phyloP scores from a whole-genome alignment of 176 grass and related monocot genomes.

The Avena atlantica region DNA sequence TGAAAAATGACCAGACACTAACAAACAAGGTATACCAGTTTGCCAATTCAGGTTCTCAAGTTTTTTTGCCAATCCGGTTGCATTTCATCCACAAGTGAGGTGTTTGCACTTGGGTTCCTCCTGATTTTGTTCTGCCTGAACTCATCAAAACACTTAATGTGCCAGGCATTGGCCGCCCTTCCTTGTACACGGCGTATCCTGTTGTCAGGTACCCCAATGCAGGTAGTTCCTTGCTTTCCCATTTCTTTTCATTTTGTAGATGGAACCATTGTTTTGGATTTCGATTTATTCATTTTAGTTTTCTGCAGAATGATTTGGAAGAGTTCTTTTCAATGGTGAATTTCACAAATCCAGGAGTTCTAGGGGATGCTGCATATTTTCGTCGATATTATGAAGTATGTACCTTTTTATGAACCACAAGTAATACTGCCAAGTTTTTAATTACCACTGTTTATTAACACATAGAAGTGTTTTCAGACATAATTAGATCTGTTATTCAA shows the following conservation, averaged over 20 bases:
- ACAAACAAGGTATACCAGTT: slow-evolving; percentile 77
- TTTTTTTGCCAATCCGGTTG: slow-evolving; percentile 22
- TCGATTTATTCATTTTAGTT: slow-evolving; percentile 37
- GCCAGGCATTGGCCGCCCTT: slow-evolving; percentile 83
- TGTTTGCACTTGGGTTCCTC: slow-evolving; percentile 24
- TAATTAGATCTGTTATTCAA: neutral
- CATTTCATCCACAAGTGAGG: slow-evolving; percentile 1
- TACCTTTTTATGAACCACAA: slow-evolving; percentile 1
- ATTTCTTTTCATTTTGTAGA: slow-evolving; percentile 8
- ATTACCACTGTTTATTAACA: slow-evolving; percentile 10
- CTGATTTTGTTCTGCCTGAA: slow-evolving; percentile 28
- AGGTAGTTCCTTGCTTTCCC: slow-evolving; percentile 59
- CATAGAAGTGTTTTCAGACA: neutral
- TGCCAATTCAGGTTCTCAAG: slow-evolving; percentile 6
- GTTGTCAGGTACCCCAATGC: slow-evolving; percentile 96
- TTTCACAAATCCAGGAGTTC: slow-evolving; percentile 95
- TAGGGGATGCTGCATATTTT: slow-evolving; percentile 84
- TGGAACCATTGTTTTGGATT: neutral
- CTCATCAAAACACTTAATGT: slow-evolving; percentile 32
- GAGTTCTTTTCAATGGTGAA: slow-evolving; percentile 99
- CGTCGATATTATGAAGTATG: slow-evolving; percentile 90
- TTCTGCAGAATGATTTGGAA: slow-evolving; percentile 91
- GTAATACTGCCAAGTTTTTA: slow-evolving; percentile 25
- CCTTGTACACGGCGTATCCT: slow-evolving; percentile 88
- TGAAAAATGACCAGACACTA: slow-evolving; percentile 96